Conservation (phyloP, 768 basidiomycete species). For the Amanita subjunquillea region DNA sequence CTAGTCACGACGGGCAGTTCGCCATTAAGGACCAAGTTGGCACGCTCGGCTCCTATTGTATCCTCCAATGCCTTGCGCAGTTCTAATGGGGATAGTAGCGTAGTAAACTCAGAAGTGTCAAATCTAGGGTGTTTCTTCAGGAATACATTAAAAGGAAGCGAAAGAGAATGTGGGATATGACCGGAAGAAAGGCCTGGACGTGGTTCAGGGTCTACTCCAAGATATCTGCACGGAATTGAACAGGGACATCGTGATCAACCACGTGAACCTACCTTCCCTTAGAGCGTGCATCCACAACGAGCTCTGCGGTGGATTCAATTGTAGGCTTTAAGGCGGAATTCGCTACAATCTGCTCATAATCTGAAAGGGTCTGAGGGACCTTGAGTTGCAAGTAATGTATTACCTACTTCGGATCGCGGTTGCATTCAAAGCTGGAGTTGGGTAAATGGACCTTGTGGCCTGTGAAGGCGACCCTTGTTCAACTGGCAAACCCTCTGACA, state of each 20-base stretch:
- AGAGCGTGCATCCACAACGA: constrained; percentile 85
- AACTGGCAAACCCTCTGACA: constrained; percentile 49
- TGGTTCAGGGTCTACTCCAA: constrained; percentile 80
- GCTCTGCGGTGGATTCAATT: constrained; percentile 35
- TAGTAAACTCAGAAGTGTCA: constrained; percentile 42
- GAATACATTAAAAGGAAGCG: constrained; percentile 76
- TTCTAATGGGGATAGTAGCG: constrained; percentile 44
- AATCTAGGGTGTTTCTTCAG: constrained; percentile 33
- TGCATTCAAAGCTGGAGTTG: constrained; percentile 40
- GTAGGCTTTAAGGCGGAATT: constrained; percentile 48
- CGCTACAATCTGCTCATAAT: constrained; percentile 69
- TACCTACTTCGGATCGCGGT: constrained; percentile 42
- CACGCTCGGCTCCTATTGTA: constrained; percentile 49
- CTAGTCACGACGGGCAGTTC: constrained; percentile 55
- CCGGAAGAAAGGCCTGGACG: constrained; percentile 81
- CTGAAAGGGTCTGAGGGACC: constrained; percentile 26
- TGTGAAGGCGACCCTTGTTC: constrained; percentile 25
- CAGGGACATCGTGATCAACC: background rate
- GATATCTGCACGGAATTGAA: constrained; percentile 41
- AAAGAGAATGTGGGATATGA: constrained; percentile 82
- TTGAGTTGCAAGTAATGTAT: constrained; percentile 1
- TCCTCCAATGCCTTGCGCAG: constrained; percentile 49
- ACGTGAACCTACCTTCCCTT: constrained; percentile 51
- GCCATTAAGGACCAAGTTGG: constrained; percentile 49
- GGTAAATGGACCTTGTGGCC: constrained; percentile 30